Conservation (phyloP, 2,329 filamentous ascomycete species). For the Pseudopithomyces maydicus region DNA sequence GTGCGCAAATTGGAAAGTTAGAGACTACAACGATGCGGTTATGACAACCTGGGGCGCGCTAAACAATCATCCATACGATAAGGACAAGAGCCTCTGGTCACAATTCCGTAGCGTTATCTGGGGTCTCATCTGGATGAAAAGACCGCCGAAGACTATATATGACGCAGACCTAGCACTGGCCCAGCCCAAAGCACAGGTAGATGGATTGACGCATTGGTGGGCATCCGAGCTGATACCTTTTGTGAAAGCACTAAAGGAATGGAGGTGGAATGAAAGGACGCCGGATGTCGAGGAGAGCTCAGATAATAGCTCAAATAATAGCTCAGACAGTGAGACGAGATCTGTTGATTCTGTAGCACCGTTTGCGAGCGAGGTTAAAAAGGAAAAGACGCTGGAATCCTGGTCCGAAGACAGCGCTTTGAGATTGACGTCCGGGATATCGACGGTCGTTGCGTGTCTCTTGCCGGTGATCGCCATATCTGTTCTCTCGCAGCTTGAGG, state of each 20-base stretch:
- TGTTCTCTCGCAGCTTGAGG: constrained; percentile 15
- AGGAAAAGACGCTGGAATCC: constrained; percentile 2
- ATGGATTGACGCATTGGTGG: constrained; percentile 13
- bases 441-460: constrained; percentile 15
- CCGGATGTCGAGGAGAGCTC: constrained; percentile 1
- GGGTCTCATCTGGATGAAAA: constrained; percentile 5
- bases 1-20: not conserved
- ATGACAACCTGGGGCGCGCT: constrained; percentile 8
- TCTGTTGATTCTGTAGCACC: not conserved
- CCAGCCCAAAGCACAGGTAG: constrained; percentile 1
- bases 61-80: not conserved
- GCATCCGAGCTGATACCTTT: constrained; percentile 5
- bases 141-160: not conserved
- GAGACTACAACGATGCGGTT: not conserved
- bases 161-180: constrained; percentile 7
- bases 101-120: constrained; percentile 6
- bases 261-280: not conserved
- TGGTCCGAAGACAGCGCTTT: constrained; percentile 10
- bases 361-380: not conserved
- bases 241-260: not conserved
- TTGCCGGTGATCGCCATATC: constrained; percentile 16
- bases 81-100: constrained; percentile 1
- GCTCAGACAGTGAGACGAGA: not conserved
- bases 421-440: constrained; percentile 9
- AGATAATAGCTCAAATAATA: too few relatives aligned